Evolutionary conservation across 2,329 filamentous ascomycete species (phyloP), one percentile per base, ranked within the genome.

Genomic region (Gnomoniopsis sp.): DNA sequence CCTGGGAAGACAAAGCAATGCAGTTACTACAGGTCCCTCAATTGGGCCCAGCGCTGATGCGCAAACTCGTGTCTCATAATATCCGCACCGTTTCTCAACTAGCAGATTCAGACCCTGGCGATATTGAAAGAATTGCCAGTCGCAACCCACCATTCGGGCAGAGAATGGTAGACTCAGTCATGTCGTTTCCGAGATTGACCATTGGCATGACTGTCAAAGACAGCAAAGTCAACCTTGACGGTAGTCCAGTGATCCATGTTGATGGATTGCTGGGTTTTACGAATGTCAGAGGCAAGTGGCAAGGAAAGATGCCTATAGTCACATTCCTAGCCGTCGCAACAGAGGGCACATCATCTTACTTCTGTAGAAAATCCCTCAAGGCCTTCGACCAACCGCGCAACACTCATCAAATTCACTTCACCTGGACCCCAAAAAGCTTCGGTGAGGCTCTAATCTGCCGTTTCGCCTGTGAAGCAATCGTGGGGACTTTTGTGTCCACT

Each of bases 401-500:
- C 30, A 76, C 77, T 7, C 66, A 79, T 23, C 81, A 86, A 11
- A 68, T 92, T 2, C 71, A 77, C 0, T 88, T 88, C 62, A 82
- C 74, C 21, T 82, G 86, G 1, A 74, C 82, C 0, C 69, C 91
- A 21, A 79, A 71, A 1, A 75, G 75, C 4, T 69, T 77, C 0
- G 80, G 83, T 19, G 83, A 88, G 58, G 74, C 79, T 3, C 82
- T 95, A 36, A 79, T 79, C 23, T 90, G 86, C 61, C 85, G 87
- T 68, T 78, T 93, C 51, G 89, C 90, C 71, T 98, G 93, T 64
- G 93, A 97, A 73, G 88, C 91, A 47, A 88, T 98, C 66, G 90
- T 87, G 3, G 85, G 85, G 1, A 87, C 85, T 0, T 69, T 76
- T 34, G 69, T 80, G 15, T 66, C 69, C 1, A 64, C 57, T 26